phyloP scores from a whole-genome alignment of 805 yeast genomes.

The Nakazawaea peltata region DNA sequence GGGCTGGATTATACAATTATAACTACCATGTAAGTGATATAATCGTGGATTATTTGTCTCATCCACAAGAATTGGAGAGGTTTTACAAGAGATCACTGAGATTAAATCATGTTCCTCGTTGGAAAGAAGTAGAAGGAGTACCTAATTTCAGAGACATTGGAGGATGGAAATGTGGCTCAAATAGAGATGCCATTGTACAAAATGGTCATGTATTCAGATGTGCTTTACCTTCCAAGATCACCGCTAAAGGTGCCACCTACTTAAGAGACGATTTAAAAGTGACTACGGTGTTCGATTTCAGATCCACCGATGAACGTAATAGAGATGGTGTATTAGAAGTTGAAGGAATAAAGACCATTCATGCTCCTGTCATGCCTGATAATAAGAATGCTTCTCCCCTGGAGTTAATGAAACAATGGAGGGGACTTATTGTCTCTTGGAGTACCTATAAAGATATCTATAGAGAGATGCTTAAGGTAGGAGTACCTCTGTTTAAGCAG shows the following conservation, averaged over 20 bases:
- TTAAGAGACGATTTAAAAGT: constrained; percentile 39
- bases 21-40: constrained; percentile 41
- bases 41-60: constrained; percentile 36
- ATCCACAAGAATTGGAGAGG: constrained; percentile 40
- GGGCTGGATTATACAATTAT: constrained; percentile 47
- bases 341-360: constrained; percentile 38
- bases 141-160: constrained; percentile 75
- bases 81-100: constrained; percentile 31
- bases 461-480: constrained; percentile 44
- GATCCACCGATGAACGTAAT: constrained; percentile 50
- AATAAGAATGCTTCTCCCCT: constrained; percentile 53
- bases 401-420: constrained; percentile 47
- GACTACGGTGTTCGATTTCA: constrained; percentile 54
- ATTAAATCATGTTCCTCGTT: constrained; percentile 39
- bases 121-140: constrained; percentile 61
- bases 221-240: constrained; percentile 49
- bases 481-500: constrained; percentile 35
- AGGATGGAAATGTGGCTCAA: constrained; percentile 44
- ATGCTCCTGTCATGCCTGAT: constrained; percentile 48
- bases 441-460: constrained; percentile 59
- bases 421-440: constrained; percentile 49
- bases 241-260: constrained; percentile 37
- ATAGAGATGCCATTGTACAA: constrained; percentile 47
- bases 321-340: constrained; percentile 36
- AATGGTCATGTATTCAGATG: constrained; percentile 53